phyloP scores from a whole-genome alignment of 306 rosid species.

The Dryas drummondii region DNA sequence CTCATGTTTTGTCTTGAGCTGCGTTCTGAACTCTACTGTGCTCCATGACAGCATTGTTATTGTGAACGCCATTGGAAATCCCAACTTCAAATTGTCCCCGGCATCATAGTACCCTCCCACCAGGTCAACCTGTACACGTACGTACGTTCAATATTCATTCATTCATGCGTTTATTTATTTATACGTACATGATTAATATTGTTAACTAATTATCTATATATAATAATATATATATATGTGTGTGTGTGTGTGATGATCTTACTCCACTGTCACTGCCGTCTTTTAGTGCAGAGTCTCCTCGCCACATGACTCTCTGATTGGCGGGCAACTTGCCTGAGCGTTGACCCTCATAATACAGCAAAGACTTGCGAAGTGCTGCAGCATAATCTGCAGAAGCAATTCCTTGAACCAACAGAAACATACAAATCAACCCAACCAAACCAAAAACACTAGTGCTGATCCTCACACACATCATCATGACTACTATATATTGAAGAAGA shows the following conservation, averaged over 20 bases:
- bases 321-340: conserved; percentile 53
- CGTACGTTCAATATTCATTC: neutral
- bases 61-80: conserved; percentile 70
- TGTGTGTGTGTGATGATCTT: neutral
- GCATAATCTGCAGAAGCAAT: conserved; percentile 22
- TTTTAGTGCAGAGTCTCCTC: conserved; percentile 49
- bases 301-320: conserved; percentile 49
- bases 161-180: neutral
- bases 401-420: neutral
- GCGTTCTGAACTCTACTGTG: conserved; percentile 39
- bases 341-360: conserved; percentile 53
- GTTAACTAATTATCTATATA: too few species aligned
- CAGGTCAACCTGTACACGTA: conserved; percentile 39
- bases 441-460: conserved; percentile 2
- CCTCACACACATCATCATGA: neutral
- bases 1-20: conserved; percentile 26
- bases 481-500: too few species aligned
- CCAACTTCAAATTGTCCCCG: conserved; percentile 61
- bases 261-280: conserved; percentile 50
- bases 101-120: conserved; percentile 78
- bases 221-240: too few species aligned
- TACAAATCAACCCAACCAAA: neutral
- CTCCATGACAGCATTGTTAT: conserved; percentile 83
- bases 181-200: too few species aligned
- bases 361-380: conserved; percentile 36